Conservation (phyloP, 352 stramenopile species). For the Aphanomyces euteiches region DNA sequence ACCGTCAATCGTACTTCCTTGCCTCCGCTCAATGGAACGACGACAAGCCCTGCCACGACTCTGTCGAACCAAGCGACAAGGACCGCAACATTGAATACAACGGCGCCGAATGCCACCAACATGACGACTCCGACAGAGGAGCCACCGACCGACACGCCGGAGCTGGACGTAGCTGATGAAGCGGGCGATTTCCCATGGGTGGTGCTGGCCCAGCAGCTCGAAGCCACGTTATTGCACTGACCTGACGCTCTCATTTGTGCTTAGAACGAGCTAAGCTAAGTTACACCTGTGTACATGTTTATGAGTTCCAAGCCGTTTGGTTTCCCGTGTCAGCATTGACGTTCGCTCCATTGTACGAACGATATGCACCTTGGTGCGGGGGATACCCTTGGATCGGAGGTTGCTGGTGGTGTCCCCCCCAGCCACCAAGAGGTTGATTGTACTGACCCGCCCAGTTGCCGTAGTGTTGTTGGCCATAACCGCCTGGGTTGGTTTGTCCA, state of each 20-base stretch:
- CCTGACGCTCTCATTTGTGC: slow-evolving; percentile 12
- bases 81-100: no score
- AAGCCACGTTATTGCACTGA: not conserved
- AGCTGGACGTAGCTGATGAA: not conserved
- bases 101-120: no score
- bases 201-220: not conserved
- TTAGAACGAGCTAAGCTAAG: slow-evolving; percentile 13
- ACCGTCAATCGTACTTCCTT: no score
- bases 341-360: slow-evolving; percentile 44
- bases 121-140: no score
- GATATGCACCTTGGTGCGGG: slow-evolving; percentile 45
- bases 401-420: slow-evolving; percentile 79
- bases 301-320: slow-evolving; percentile 73
- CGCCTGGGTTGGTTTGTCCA: slow-evolving; percentile 51
- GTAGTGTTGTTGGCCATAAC: slow-evolving; percentile 65
- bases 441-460: slow-evolving; percentile 71
- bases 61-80: no score
- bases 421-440: slow-evolving; percentile 49
- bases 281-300: slow-evolving; percentile 33
- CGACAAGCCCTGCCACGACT: no score
- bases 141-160: not conserved
- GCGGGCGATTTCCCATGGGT: not conserved
- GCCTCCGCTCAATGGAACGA: no score
- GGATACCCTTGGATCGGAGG: slow-evolving; percentile 68
- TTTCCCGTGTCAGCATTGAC: slow-evolving; percentile 52